Evolutionary conservation across 805 yeast genomes (phyloP), one percentile per base, ranked within the genome.

Genomic region (Candida anglica): DNA sequence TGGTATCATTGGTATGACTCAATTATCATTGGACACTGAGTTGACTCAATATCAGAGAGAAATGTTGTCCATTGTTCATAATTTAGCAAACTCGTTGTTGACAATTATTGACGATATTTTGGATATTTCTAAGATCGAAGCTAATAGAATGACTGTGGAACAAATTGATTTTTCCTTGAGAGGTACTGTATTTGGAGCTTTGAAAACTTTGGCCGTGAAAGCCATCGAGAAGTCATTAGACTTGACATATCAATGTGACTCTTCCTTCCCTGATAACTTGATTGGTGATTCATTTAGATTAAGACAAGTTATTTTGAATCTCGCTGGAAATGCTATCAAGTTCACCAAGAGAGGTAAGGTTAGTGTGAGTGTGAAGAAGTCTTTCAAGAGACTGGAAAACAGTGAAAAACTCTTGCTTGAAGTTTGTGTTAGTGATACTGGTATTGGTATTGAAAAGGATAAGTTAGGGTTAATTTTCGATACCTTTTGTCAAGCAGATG

Each of bases 1-100:
- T 58, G 96, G 96, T 66, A 86, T 86, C 30, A 82, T 86, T 48
- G 95, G 95, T 52, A 86, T 86, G 91, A 86, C 95, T 3, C 95
- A 86, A 56, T 65, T 86, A 46, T 84, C 95, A 2, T 69, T 86
- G 36, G 96, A 86, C 44, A 86, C 95, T 0, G 94, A 86, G 50
- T 70, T 86, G 43, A 86, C 94, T 7, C 96, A 86, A 60, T 86
- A 86, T 51, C 96, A 86, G 59, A 74, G 96, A 42, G 95, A 86
- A 60, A 86, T 86, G 95, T 64, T 86, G 46, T 79, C 89, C 11
- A 86, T 87, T 52, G 96, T 86, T 16, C 93, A 86, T 61, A 86
- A 86, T 52, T 67, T 86, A 47, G 95, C 95, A 13, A 86, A 85
- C 55, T 84, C 94, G 1, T 66, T 86, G 46, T 70, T 86, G 48